Conservation (phyloP, 2,329 filamentous ascomycete species). For the Drechslerella dactyloides region DNA sequence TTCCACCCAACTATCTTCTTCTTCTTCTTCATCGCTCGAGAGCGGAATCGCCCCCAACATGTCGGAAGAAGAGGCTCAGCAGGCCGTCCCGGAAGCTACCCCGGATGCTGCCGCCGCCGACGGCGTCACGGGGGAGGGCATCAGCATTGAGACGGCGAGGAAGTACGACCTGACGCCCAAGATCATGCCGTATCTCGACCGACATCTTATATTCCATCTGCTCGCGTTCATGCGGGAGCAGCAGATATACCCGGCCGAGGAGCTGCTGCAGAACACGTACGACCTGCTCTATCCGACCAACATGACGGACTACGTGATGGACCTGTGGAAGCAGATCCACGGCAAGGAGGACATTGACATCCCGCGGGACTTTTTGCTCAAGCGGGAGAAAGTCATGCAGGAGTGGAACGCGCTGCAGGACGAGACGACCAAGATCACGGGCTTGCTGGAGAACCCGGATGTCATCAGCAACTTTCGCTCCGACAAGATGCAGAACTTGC, state of each 20-base stretch:
- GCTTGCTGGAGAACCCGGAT: constrained; percentile 83
- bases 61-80: constrained; percentile 35
- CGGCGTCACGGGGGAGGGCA: constrained; percentile 26
- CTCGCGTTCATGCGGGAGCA: constrained; percentile 87
- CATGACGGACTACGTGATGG: constrained; percentile 98
- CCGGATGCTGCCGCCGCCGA: constrained; percentile 18
- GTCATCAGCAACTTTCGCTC: constrained; percentile 89
- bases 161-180: constrained; percentile 84
- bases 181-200: constrained; percentile 88
- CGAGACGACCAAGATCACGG: constrained; percentile 85
- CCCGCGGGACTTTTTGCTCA: constrained; percentile 84
- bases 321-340: constrained; percentile 87
- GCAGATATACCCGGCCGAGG: constrained; percentile 62
- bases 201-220: constrained; percentile 94
- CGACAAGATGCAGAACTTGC: constrained; percentile 98
- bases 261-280: constrained; percentile 86
- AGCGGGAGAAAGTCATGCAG: constrained; percentile 85
- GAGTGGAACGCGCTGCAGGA: constrained; percentile 83
- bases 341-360: constrained; percentile 72
- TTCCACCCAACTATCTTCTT: constrained; percentile 51
- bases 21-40: constrained; percentile 15
- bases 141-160: constrained; percentile 50
- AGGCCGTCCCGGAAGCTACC: constrained; percentile 8
- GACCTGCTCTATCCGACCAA: constrained; percentile 95
- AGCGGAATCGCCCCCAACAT: constrained; percentile 17